These are phyloP conservation scores for Seiridium cupressi DNA, from an alignment of 2,329 filamentous ascomycete species.

Conservation along the genomic window DNA sequence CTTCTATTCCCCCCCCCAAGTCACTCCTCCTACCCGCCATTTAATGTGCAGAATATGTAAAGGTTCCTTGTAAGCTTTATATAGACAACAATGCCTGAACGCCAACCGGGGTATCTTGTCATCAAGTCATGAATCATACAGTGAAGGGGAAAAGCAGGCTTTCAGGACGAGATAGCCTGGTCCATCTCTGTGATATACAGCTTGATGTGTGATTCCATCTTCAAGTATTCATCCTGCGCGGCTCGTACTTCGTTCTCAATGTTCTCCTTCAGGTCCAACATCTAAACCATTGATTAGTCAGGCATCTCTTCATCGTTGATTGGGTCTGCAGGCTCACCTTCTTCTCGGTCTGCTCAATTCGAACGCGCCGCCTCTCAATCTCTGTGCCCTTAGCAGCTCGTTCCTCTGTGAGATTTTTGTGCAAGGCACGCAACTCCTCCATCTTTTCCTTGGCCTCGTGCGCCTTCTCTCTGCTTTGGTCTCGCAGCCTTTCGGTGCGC, in stretches of 20 bases:
- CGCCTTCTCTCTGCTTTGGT: constrained; percentile 78
- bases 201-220: constrained; percentile 96
- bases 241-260: constrained; percentile 92
- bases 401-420: constrained; percentile 81
- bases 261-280: constrained; percentile 95
- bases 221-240: constrained; percentile 91
- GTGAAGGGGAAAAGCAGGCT: constrained; percentile 5
- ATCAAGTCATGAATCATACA: constrained; percentile 26
- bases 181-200: constrained; percentile 99
- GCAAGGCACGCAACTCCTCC: constrained; percentile 80
- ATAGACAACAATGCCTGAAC: constrained; percentile 27
- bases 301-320: not conserved
- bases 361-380: constrained; percentile 86
- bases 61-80: not conserved
- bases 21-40: not conserved
- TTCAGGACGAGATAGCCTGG: constrained; percentile 59
- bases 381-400: constrained; percentile 83
- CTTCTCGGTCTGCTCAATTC: constrained; percentile 98
- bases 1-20: too few relatives aligned
- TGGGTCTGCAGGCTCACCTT: constrained; percentile 61
- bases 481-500: constrained; percentile 78
- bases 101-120: constrained; percentile 40
- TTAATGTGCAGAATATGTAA: too few relatives aligned
- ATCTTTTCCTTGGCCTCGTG: constrained; percentile 80
- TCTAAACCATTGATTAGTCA: constrained; percentile 53